Conservation (phyloP, 345 rosid species). For the Citrus glauca region DNA sequence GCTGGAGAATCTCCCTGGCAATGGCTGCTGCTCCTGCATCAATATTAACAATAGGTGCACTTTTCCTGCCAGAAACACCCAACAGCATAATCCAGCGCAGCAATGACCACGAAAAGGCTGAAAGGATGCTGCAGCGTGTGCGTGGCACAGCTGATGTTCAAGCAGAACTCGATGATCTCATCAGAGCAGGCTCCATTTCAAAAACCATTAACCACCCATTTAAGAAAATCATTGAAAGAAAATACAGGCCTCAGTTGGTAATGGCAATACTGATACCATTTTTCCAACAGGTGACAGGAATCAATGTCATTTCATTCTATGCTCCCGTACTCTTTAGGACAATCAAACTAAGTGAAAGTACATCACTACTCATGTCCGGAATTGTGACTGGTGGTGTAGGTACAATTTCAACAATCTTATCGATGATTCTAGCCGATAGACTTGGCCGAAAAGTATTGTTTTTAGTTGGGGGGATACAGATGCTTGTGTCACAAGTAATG, state of each 20-base stretch:
- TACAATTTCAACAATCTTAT: slow-evolving; percentile 30
- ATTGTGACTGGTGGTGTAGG: slow-evolving; percentile 50
- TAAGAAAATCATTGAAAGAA: slow-evolving; percentile 34
- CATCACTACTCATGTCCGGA: slow-evolving; percentile 46
- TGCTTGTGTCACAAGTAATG: slow-evolving; percentile 2
- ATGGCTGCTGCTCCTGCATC: slow-evolving; percentile 63
- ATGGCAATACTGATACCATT: slow-evolving; percentile 72
- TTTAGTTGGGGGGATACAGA: slow-evolving; percentile 37
- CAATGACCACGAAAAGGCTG: slow-evolving; percentile 36
- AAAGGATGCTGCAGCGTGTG: slow-evolving; percentile 43
- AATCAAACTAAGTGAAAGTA: slow-evolving; percentile 57
- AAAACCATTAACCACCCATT: slow-evolving; percentile 36
- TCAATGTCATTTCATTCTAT: slow-evolving; percentile 66
- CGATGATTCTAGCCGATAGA: slow-evolving; percentile 60
- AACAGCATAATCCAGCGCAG: slow-evolving; percentile 55
- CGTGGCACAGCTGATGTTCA: slow-evolving; percentile 55
- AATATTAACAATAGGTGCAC: slow-evolving; percentile 52
- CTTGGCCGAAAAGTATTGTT: slow-evolving; percentile 48
- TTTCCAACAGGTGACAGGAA: slow-evolving; percentile 74
- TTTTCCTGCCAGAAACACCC: slow-evolving; percentile 73
- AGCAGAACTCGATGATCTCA: slow-evolving; percentile 61
- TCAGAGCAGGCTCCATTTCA: slow-evolving; percentile 33
- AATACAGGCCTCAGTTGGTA: slow-evolving; percentile 61
- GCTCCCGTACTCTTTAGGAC: slow-evolving; percentile 71
- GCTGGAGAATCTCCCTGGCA: slow-evolving; percentile 75